A percentile compares a stretch with the other conserved stretches of the same genome.
These are phyloP conservation scores for Lanmaoa pseudosensibilis DNA, from an alignment of 768 basidiomycete genomes.

Conservation along the genomic window DNA sequence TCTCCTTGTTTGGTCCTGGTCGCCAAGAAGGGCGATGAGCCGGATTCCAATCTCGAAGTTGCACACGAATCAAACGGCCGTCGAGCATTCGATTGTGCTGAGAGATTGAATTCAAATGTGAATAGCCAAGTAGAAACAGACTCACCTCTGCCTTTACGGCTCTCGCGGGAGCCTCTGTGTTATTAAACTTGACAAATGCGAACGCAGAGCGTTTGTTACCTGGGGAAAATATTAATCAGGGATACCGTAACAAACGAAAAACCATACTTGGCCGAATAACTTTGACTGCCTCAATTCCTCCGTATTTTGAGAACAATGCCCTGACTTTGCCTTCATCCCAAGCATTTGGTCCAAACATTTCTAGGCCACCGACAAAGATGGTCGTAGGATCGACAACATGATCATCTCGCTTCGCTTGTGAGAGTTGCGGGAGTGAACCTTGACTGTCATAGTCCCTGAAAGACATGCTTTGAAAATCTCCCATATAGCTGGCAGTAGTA, in stretches of 20 bases:
- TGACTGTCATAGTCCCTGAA: constrained; percentile 26
- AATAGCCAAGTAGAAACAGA: background rate
- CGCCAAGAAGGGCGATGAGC: constrained; percentile 44
- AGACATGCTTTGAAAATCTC: constrained; percentile 34
- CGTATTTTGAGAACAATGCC: constrained; percentile 61
- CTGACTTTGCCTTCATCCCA: constrained; percentile 71
- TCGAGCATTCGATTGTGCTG: constrained; percentile 73
- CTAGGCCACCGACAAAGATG: constrained; percentile 76
- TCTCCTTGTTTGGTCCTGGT: constrained; percentile 41
- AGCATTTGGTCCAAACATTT: constrained; percentile 57
- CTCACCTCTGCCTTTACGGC: constrained; percentile 66
- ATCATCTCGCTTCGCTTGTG: constrained; percentile 29
- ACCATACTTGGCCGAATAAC: constrained; percentile 63
- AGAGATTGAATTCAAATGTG: constrained; percentile 6
- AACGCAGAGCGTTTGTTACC: constrained; percentile 68
- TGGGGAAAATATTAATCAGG: constrained; percentile 26
- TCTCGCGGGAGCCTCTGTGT: constrained; percentile 59
- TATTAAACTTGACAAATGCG: constrained; percentile 74
- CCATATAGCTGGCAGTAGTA: constrained; percentile 37
- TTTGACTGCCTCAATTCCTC: constrained; percentile 62
- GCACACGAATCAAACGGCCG: constrained; percentile 73
- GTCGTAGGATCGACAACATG: constrained; percentile 62
- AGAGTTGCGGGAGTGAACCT: constrained; percentile 18
- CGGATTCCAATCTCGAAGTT: constrained; percentile 68
- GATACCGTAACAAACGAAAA: background rate